These are phyloP conservation scores for Pseudogymnoascus sp. DNA, from an alignment of 2,329 filamentous ascomycete species.

Conservation along the genomic window DNA sequence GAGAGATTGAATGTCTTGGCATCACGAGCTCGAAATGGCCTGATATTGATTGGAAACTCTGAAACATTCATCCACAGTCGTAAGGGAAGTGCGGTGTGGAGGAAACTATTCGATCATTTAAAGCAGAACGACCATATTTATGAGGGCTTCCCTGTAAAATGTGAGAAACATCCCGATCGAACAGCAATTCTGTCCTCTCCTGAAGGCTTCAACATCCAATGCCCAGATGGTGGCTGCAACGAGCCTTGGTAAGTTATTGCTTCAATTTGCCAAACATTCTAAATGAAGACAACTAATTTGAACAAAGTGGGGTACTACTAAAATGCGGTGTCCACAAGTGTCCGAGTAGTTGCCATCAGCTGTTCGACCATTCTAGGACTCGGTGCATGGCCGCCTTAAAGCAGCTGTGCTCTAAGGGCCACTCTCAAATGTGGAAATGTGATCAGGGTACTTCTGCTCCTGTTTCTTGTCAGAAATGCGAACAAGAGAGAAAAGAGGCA, in stretches of 20 bases:
- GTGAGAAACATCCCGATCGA: conserved; percentile 50
- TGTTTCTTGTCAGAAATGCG: conserved; percentile 43
- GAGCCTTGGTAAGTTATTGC: conserved; percentile 48
- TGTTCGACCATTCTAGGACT: conserved; percentile 48
- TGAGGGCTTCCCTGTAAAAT: conserved; percentile 53
- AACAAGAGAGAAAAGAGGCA: conserved; percentile 39
- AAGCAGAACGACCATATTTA: conserved; percentile 45
- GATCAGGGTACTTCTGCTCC: conserved; percentile 26
- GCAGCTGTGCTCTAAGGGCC: conserved; percentile 44
- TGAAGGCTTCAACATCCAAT: conserved; percentile 52
- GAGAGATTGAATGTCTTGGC: conserved; percentile 65
- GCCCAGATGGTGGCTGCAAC: conserved; percentile 64
- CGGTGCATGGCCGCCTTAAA: conserved; percentile 37
- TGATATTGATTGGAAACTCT: conserved; percentile 66
- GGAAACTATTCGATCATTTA: conserved; percentile 48
- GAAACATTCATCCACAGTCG: conserved; percentile 55
- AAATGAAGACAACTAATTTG: conserved; percentile 13
- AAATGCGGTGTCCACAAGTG: conserved; percentile 55
- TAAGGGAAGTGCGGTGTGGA: conserved; percentile 53
- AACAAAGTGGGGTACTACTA: conserved; percentile 39
- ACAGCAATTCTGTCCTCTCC: conserved; percentile 39
- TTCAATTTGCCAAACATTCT: background rate
- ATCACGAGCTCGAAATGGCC: conserved; percentile 55
- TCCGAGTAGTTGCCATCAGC: conserved; percentile 52
- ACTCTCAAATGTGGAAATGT: conserved; percentile 44